Evolutionary conservation across 495 filamentous ascomycete genomes (phyloP).

Genomic region (Aspergillus cristatus): DNA sequence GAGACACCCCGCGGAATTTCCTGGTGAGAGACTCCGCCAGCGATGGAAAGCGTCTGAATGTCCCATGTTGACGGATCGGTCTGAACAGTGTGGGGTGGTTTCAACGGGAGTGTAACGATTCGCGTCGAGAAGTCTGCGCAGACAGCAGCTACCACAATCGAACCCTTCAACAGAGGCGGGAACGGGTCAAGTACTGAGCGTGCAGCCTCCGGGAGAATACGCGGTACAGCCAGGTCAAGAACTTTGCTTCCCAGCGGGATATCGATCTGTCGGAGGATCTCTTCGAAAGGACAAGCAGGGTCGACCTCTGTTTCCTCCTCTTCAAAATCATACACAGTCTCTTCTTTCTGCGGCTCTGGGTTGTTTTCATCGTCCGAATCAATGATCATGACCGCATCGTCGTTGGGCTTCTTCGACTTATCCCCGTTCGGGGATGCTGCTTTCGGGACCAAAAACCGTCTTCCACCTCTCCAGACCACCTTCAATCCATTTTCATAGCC

Average conservation of each 20-base stretch:
- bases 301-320: slow-evolving; percentile 52
- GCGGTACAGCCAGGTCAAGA: slow-evolving; percentile 50
- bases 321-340: slow-evolving; percentile 43
- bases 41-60: slow-evolving; percentile 49
- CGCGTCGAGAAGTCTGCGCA: slow-evolving; percentile 62
- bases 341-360: slow-evolving; percentile 24
- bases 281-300: slow-evolving; percentile 41
- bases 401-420: slow-evolving; percentile 23
- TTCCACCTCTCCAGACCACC: slow-evolving; percentile 74
- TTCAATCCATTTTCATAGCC: slow-evolving; percentile 71
- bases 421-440: slow-evolving; percentile 12
- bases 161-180: slow-evolving; percentile 49
- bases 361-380: slow-evolving; percentile 68
- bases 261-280: slow-evolving; percentile 57
- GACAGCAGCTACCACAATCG: slow-evolving; percentile 60
- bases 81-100: slow-evolving; percentile 54
- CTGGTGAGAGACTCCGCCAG: slow-evolving; percentile 42
- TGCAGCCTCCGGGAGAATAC: slow-evolving; percentile 37
- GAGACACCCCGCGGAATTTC: slow-evolving; percentile 56
- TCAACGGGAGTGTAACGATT: slow-evolving; percentile 63
- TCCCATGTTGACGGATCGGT: slow-evolving; percentile 41
- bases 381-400: slow-evolving; percentile 63
- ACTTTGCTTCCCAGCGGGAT: slow-evolving; percentile 56
- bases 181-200: slow-evolving; percentile 45
- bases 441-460: slow-evolving; percentile 44